Conservation (phyloP, 805 yeast species). For the Clavispora fructus region DNA sequence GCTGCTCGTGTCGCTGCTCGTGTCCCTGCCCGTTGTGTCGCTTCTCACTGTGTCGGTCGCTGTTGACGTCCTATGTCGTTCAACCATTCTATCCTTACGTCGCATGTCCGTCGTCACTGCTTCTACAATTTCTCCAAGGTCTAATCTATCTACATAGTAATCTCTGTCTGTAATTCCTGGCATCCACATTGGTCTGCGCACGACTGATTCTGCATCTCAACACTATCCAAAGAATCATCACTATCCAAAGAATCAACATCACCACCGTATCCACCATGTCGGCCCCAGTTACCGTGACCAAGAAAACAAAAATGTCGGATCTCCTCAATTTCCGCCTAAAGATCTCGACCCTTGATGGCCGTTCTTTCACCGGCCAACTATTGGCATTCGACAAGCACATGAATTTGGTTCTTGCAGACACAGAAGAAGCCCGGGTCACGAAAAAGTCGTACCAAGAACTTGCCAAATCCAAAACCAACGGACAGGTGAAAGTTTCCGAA, state of each 20-base stretch:
- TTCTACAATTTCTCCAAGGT: no score
- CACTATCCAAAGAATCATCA: not conserved
- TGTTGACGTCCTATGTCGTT: no score
- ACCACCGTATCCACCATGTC: conserved; percentile 1
- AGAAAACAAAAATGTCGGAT: conserved; percentile 50
- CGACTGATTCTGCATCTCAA: not conserved
- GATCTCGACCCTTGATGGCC: conserved; percentile 70
- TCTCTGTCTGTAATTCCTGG: no score
- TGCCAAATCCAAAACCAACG: conserved; percentile 21
- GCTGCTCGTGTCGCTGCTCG: no score
- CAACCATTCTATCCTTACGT: no score
- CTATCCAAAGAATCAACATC: not conserved
- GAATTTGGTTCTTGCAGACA: conserved; percentile 78
- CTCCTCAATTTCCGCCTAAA: conserved; percentile 69
- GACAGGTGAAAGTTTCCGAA: conserved; percentile 39
- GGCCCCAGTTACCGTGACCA: conserved; percentile 16
- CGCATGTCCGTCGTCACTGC: no score
- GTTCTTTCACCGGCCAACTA: conserved; percentile 73
- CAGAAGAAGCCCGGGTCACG: conserved; percentile 77
- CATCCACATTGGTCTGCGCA: no score
- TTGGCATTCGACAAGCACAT: conserved; percentile 86
- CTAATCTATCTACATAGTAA: no score
- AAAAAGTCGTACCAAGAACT: conserved; percentile 46
- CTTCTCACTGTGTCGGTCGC: no score
- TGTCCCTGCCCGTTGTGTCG: no score